These are phyloP conservation scores for Lachancea thermotolerans DNA, from an alignment of 805 yeast genomes.

Conservation along the genomic window DNA sequence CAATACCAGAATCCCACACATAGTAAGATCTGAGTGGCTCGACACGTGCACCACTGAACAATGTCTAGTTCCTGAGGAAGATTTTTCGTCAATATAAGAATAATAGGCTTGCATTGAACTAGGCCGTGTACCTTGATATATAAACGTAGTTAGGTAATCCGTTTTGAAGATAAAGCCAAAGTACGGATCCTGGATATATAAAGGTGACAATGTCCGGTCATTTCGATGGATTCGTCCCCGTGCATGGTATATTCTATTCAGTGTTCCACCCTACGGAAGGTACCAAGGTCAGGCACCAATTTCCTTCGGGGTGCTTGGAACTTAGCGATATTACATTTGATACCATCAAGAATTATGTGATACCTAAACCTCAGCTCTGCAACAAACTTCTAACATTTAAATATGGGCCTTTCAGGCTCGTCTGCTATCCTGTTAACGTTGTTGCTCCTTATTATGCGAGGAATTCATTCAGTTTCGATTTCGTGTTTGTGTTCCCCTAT, in stretches of 20 bases:
- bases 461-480: conserved; percentile 87
- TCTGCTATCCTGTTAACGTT: conserved; percentile 86
- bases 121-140: background rate
- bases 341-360: conserved; percentile 78
- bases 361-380: conserved; percentile 90
- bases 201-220: conserved; percentile 17
- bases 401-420: conserved; percentile 59
- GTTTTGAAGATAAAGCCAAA: background rate
- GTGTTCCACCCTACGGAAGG: conserved; percentile 96
- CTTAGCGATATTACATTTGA: conserved; percentile 62
- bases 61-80: conserved; percentile 30
- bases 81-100: conserved; percentile 11
- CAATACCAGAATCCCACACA: conserved; percentile 19
- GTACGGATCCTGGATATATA: background rate
- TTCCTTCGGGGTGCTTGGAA: conserved; percentile 56
- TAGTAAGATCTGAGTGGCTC: conserved; percentile 36
- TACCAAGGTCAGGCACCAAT: conserved; percentile 83
- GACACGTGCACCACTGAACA: conserved; percentile 28
- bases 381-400: conserved; percentile 72
- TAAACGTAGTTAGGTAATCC: too few relatives aligned
- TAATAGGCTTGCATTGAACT: background rate
- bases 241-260: conserved; percentile 79
- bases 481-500: conserved; percentile 84
- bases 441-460: conserved; percentile 71
- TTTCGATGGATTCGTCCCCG: conserved; percentile 75